Conservation (phyloP, 2,329 filamentous ascomycete species). For the Talaromyces verruculosus region DNA sequence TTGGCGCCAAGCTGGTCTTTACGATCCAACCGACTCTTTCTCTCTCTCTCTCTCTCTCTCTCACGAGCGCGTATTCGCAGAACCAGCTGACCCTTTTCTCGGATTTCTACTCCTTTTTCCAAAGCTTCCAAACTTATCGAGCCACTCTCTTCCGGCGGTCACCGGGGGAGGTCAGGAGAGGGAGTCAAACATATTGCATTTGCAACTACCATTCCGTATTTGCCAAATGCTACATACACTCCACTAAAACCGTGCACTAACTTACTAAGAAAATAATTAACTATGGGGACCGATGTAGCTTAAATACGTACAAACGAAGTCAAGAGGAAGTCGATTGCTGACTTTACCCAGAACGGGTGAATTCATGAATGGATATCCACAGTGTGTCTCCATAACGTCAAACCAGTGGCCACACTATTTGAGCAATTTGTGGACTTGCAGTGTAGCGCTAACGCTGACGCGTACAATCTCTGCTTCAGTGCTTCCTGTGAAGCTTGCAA, state of each 20-base stretch:
- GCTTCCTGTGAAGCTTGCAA: neutral
- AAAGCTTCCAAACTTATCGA: neutral
- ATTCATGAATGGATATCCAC: neutral
- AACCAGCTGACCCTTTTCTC: neutral
- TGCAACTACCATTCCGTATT: neutral
- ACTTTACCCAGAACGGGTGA: neutral
- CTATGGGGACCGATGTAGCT: conserved; percentile 2
- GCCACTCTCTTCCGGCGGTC: neutral
- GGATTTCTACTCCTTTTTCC: conserved; percentile 3
- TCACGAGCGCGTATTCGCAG: neutral
- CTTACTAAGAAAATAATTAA: neutral
- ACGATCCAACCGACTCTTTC: neutral
- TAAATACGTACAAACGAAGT: conserved; percentile 1
- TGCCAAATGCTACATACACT: neutral
- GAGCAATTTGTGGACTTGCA: neutral
- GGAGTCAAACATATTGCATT: neutral
- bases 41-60: neutral
- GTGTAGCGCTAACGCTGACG: neutral
- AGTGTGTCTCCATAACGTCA: conserved; percentile 7
- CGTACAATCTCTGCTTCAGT: neutral
- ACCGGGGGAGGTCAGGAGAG: neutral
- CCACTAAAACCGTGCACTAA: conserved; percentile 2
- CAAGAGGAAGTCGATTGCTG: neutral
- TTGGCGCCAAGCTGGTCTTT: conserved; percentile 9
- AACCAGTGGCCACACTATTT: neutral